Evolutionary conservation across 1,284 basidiomycete species (phyloP), one percentile per base, ranked within the genome.

Genomic region (Trichosporon coremiiforme): DNA sequence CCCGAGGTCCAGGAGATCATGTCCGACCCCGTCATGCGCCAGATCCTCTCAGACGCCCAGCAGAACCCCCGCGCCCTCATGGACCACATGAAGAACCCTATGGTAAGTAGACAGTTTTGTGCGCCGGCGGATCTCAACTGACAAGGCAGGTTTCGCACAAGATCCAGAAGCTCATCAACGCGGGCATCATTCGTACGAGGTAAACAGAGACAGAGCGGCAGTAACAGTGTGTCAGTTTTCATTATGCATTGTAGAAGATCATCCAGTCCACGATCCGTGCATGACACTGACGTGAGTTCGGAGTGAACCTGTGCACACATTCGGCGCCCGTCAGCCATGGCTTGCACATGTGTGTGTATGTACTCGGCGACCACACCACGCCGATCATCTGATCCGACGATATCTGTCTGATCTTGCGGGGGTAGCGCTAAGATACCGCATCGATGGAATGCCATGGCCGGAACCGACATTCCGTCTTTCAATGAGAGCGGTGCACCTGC

Each of bases 41-140:
- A 91, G 77, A 98, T 99, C 76, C 84, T 99, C 76, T 91, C 95
- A 80, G 95, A 99, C 85, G 94, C 95, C 4, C 97, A 99, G 84
- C 82, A 85, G 64, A 90, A 98, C 84, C 96, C 97, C 2, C 86
- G 88, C 36, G 94, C 95, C n/a, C 85, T 99, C 71, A 92, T 94
- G 84, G 94, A 98, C 75, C 96, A 99, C 85, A 93, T 99, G 92
- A 94, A 95, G 89, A 98, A 96, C 80, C 92, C 94, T 8, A 86
- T 87, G 69, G 80, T 83, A 38, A 66, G 35, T 36, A 33, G n/a
- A 10, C 41, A 45, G 41, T 69, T 22, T 22, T 13, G 4, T 45
- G 33, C 4, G 8, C 15, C 0, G 1, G 25, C 7, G 41, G 13
- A 1, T 10, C 25, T 35, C 4, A 31, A 45, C 29, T 62, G 22